Percentiles rank a stretch among this genome's conserved stretches.
phyloP scores from a whole-genome alignment of 2,329 filamentous ascomycete genomes.

The Venturia effusa region DNA sequence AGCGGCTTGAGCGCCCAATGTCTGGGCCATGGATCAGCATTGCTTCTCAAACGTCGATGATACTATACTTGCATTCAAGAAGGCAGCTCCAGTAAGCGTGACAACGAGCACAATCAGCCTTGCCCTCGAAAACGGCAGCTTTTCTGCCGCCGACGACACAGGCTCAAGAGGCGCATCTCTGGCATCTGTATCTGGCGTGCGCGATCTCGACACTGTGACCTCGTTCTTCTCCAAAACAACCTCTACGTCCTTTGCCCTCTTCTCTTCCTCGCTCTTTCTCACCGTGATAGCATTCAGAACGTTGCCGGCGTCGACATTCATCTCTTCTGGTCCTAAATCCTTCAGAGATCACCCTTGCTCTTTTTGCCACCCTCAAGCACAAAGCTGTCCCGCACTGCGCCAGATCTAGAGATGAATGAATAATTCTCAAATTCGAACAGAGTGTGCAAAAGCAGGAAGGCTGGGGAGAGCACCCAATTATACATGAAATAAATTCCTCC shows the following conservation, averaged over 20 bases:
- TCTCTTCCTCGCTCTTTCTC: background rate
- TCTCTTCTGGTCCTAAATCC: background rate
- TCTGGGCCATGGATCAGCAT: constrained; percentile 24
- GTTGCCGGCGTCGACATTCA: constrained; percentile 4
- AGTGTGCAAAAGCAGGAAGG: too few relatives aligned
- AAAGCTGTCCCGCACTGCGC: too few relatives aligned
- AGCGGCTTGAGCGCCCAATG: constrained; percentile 45
- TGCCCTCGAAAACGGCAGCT: constrained; percentile 6
- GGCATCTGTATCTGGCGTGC: background rate
- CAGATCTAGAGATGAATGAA: too few relatives aligned
- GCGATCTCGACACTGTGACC: background rate
- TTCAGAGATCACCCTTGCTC: too few relatives aligned
- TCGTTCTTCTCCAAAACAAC: constrained; percentile 2
- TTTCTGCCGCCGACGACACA: background rate
- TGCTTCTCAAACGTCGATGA: background rate
- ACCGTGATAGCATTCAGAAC: background rate
- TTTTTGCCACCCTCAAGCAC: too few relatives aligned
- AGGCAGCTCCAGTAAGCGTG: constrained; percentile 13
- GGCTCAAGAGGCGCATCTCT: background rate
- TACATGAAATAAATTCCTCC: too few relatives aligned
- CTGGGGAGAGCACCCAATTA: too few relatives aligned
- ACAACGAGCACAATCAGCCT: constrained; percentile 4
- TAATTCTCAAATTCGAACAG: too few relatives aligned
- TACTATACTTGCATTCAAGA: constrained; percentile 22
- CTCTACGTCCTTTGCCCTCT: background rate